These are phyloP conservation scores for Cutaneotrichosporon arboriforme DNA, from an alignment of 1,284 basidiomycete genomes.

Conservation along the genomic window DNA sequence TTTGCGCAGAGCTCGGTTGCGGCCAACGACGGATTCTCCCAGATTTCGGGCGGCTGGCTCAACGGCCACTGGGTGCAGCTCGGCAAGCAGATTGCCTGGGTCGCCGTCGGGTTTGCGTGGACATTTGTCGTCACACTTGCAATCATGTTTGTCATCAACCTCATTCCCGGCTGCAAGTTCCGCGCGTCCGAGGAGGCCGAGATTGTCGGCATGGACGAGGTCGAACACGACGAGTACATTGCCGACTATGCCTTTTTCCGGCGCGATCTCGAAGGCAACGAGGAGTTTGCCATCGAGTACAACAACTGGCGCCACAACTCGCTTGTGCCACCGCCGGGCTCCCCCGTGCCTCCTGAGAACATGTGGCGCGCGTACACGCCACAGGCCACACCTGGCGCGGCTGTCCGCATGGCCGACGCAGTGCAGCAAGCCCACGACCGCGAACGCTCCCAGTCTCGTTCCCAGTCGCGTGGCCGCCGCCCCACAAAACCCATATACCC, in stretches of 20 bases:
- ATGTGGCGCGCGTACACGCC: conserved; percentile 14
- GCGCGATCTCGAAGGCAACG: conserved; percentile 43
- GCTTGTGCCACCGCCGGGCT: neutral
- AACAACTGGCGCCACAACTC: conserved; percentile 4
- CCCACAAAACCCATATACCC: neutral
- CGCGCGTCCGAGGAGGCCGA: conserved; percentile 70
- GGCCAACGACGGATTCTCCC: conserved; percentile 58
- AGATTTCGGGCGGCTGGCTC: conserved; percentile 65
- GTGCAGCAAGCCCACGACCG: conserved; percentile 5
- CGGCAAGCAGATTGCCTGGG: conserved; percentile 77
- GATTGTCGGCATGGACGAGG: conserved; percentile 72
- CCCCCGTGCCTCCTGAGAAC: neutral
- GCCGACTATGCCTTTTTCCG: conserved; percentile 48
- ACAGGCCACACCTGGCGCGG: neutral
- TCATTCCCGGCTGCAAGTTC: conserved; percentile 70
- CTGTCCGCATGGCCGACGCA: neutral
- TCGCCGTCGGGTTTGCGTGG: conserved; percentile 61
- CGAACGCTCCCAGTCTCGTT: conserved; percentile 6
- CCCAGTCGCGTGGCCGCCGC: conserved; percentile 4
- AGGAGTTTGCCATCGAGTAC: conserved; percentile 4
- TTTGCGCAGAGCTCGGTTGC: conserved; percentile 76
- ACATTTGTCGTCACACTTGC: conserved; percentile 53
- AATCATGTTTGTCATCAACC: conserved; percentile 58
- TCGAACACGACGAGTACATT: conserved; percentile 48
- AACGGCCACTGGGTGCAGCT: conserved; percentile 67